Conservation (phyloP, 495 filamentous ascomycete genomes). For the Penicillium robsamsonii region DNA sequence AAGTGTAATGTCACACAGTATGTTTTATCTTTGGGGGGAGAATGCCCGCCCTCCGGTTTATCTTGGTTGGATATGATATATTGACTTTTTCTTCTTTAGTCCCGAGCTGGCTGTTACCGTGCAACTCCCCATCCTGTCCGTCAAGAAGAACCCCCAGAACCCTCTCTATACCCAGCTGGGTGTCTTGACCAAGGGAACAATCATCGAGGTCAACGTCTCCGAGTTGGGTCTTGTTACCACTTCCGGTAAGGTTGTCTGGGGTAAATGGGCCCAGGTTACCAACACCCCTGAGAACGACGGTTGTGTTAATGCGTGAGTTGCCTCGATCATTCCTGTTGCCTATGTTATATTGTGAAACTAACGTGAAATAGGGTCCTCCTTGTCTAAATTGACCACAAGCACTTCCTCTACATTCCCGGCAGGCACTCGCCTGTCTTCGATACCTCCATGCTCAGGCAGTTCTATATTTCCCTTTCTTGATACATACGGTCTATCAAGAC, state of each 20-base stretch:
- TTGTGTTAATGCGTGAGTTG: slow-evolving; percentile 65
- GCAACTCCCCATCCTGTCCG: slow-evolving; percentile 86
- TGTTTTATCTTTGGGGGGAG: slow-evolving; percentile 17
- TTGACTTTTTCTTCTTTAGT: slow-evolving; percentile 28
- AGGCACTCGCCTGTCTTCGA: slow-evolving; percentile 23
- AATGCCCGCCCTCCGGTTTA: not conserved
- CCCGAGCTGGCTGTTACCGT: slow-evolving; percentile 85
- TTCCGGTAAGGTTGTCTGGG: slow-evolving; percentile 91
- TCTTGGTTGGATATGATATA: not conserved
- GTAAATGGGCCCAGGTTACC: slow-evolving; percentile 71
- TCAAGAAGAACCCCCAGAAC: slow-evolving; percentile 98
- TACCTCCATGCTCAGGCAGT: slow-evolving; percentile 27
- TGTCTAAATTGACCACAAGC: slow-evolving; percentile 24
- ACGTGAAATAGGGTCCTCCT: slow-evolving; percentile 24
- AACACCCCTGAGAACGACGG: slow-evolving; percentile 78
- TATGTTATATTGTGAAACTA: not conserved
- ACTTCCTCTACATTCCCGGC: slow-evolving; percentile 15
- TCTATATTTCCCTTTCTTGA: slow-evolving; percentile 22
- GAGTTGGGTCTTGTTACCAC: slow-evolving; percentile 92
- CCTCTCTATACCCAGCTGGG: slow-evolving; percentile 93
- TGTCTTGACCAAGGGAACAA: slow-evolving; percentile 90
- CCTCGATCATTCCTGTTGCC: not conserved
- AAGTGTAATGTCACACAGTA: slow-evolving; percentile 84
- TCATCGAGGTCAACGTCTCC: slow-evolving; percentile 93
- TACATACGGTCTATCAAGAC: slow-evolving; percentile 24